These are phyloP conservation scores for Cardiospermum halicacabum DNA, from an alignment of 345 rosid species.

Conservation along the genomic window DNA sequence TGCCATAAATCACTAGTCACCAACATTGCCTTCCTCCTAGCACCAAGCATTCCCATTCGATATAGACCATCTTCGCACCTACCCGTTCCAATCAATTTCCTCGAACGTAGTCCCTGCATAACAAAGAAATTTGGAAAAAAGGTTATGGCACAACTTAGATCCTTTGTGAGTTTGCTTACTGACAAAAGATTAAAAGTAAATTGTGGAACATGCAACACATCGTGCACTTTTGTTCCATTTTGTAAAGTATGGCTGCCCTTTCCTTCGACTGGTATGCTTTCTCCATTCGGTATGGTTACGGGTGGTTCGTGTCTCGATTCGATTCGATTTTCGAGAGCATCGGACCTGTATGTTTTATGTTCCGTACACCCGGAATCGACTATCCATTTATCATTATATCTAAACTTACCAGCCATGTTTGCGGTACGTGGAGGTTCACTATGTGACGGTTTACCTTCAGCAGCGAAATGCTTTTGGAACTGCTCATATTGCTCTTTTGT, in stretches of 20 bases:
- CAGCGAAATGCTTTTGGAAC: background rate
- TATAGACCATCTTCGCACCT: background rate
- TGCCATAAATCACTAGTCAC: background rate
- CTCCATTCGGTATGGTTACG: background rate
- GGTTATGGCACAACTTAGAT: background rate
- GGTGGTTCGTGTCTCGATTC: background rate
- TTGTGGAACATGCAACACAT: background rate
- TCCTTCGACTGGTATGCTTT: background rate
- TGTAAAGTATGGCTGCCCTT: background rate
- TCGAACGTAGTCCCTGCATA: background rate
- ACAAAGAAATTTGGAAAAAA: slow-evolving; percentile 1
- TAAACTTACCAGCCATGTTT: background rate
- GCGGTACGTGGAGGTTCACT: background rate
- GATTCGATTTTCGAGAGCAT: background rate
- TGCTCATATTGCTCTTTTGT: background rate
- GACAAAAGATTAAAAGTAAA: background rate
- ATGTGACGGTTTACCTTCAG: background rate
- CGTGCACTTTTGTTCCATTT: no score
- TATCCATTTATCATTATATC: background rate
- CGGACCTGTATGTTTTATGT: background rate
- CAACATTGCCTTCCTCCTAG: no score
- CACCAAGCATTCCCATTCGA: background rate
- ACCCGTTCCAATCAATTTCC: background rate
- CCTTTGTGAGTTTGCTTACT: background rate
- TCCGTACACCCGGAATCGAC: background rate